Evolutionary conservation across 169 alveolate species (phyloP), one percentile per base, ranked within the genome.

Genomic region (Eimeria necatrix): DNA sequence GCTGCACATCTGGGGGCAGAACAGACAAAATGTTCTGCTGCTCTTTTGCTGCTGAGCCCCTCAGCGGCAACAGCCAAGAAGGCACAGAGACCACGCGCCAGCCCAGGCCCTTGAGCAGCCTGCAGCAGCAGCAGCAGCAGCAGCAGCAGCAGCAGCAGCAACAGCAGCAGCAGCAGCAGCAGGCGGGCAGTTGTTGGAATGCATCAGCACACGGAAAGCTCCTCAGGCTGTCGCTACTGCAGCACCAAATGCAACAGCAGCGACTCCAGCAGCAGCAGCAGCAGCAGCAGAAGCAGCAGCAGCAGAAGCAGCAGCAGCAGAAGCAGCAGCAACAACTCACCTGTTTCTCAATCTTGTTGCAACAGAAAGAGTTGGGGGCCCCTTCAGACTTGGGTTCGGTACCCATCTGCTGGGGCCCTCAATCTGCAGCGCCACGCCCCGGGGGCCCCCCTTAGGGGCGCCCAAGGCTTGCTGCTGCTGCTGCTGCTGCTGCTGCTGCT

Each of bases 401-500:
- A 56, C 14, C 64, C 64, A 56, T 14, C 64, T 56, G 64, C 64
- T 56, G 14, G 64, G 64, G 20, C 64, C 64, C 64, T 56, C 64
- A 14, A 56, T 56, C 14, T 56, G 64, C 20, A 56, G 64, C 8
- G 64, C 64, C 14, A 56, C 20, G 8, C 14, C 14, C 64, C 14
- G 8, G 14, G 14, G 64, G 64, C 64, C 64, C 14, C 64, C 64
- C 64, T 14, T 14, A 56, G 14, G 64, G 14, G 14, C 8, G 64
- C 64, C 64, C 64, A 9, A 8, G 32, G 8, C 32, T 68, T 18
- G 78, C 24, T 68, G 78, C 78, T 12, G 78, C 78, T 9, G 78
- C 78, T 12, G 78, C 78, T 68, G 78, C n/a, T n/a, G n/a, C 16
- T 9, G 68, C 68, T 56, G 68, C 68, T 56, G 68, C 68, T 56